Base-by-base conservation (phyloP, 129 eudicot genomes). In the Saussurea involucrata region DNA sequence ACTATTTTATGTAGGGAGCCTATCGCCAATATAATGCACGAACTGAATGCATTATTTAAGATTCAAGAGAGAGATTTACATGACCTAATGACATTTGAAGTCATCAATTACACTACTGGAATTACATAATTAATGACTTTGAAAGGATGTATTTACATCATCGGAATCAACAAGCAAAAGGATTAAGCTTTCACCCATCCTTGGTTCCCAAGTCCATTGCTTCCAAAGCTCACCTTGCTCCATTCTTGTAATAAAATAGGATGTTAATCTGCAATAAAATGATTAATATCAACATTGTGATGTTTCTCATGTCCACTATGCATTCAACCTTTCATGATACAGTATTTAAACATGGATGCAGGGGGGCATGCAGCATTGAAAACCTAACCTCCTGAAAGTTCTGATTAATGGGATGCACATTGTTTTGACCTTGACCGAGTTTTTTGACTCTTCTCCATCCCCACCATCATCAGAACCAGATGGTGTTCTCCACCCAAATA, bases 191-290 rank as follows among this genome's bases (percentile, higher is more conserved):
- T 86, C 91, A 73, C 92, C 86, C 96, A 95, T 95, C 85, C 90
- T 85, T 34, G 98, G 92, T 67, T 95, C 98, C 98, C 98, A 95
- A 63, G 84, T 84, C 98, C 97, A 91, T 80, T 87, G 94, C 87
- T 85, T 91, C 84, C 75, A 76, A 66, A 91, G 85, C 69, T 89
- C 92, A 28, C 86, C 82, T 89, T 80, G 96, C 78, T 87, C 97
- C 92, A 89, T 82, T 79, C 82, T 84, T 70, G 81, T 75, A 57
- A 76, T 76, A 81, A 84, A 95, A 85, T 87, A 89, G 6, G 84
- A 80, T 31, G 88, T 83, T 63, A 92, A 91, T 83, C 98, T 94
- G 91, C 64, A 42, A 74, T n/a, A 57, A 24, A 72, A 24, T 20
- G 40, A 67, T 75, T 32, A 60, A 27, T 37, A 68, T 53, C 28